phyloP scores from a whole-genome alignment of 352 stramenopile species.

The Phytopythium vexans region DNA sequence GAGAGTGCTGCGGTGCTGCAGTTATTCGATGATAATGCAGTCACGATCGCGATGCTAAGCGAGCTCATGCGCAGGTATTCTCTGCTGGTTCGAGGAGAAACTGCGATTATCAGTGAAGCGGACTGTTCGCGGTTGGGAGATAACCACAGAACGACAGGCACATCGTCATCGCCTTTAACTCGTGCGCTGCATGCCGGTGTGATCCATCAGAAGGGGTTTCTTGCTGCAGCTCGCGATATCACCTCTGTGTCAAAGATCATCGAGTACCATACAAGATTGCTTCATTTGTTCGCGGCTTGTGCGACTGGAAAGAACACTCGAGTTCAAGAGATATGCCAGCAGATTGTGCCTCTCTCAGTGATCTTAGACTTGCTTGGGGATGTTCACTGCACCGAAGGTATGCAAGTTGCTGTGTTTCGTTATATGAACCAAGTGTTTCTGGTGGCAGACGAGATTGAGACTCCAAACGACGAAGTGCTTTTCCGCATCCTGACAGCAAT shows the following conservation, averaged over 20 bases:
- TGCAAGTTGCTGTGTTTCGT: conserved; percentile 45
- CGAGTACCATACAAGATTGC: conserved; percentile 51
- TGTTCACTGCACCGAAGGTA: conserved; percentile 39
- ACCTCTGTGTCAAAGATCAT: conserved; percentile 19
- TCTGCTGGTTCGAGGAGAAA: conserved; percentile 5
- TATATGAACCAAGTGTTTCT: conserved; percentile 62
- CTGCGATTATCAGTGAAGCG: background rate
- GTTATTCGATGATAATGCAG: conserved; percentile 43
- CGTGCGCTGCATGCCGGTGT: too few relatives aligned
- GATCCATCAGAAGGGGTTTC: too few relatives aligned
- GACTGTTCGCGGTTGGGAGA: too few relatives aligned
- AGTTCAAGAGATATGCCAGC: conserved; percentile 66
- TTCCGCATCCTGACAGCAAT: conserved; percentile 28
- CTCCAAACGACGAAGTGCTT: conserved; percentile 36
- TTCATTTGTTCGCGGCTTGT: conserved; percentile 63
- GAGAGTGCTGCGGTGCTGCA: conserved; percentile 48
- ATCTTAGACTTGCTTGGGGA: conserved; percentile 38
- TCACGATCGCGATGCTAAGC: conserved; percentile 23
- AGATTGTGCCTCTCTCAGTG: conserved; percentile 46
- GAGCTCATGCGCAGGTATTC: conserved; percentile 26
- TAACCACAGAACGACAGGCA: too few relatives aligned
- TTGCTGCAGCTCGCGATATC: background rate
- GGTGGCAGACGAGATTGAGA: conserved; percentile 51
- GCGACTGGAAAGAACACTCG: conserved; percentile 56
- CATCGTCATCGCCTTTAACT: too few relatives aligned